A percentile compares a stretch with the other conserved stretches of the same genome.
Evolutionary conservation across 192 early-diverging fungal genomes (phyloP).

Genomic region (Diversispora epigaea): DNA sequence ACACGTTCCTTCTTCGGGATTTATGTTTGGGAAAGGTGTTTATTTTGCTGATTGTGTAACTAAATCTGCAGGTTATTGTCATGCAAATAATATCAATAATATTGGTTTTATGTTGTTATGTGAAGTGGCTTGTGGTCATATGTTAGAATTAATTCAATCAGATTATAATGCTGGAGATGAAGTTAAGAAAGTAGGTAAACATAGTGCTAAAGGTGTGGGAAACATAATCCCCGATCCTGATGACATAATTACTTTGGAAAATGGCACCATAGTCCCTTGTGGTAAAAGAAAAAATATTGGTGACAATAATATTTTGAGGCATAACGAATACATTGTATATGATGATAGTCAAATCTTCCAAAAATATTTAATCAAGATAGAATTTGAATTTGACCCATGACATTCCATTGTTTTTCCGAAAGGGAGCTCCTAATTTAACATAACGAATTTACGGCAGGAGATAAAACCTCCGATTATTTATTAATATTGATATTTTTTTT

Average conservation of each 20-base stretch:
- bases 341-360: slow-evolving; percentile 69
- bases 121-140: slow-evolving; percentile 75
- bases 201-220: slow-evolving; percentile 68
- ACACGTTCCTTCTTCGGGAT: slow-evolving; percentile 65
- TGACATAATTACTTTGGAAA: slow-evolving; percentile 40
- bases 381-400: too few species aligned
- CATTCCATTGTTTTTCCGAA: too few species aligned
- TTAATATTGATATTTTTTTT: too few species aligned
- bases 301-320: slow-evolving; percentile 41
- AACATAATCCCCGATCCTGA: slow-evolving; percentile 54
- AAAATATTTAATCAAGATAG: slow-evolving; percentile 56
- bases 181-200: slow-evolving; percentile 41
- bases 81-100: slow-evolving; percentile 34
- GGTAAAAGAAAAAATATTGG: slow-evolving; percentile 30
- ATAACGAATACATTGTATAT: slow-evolving; percentile 84
- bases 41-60: slow-evolving; percentile 82
- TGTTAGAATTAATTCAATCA: slow-evolving; percentile 41
- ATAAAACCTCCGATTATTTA: too few species aligned
- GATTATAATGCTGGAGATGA: slow-evolving; percentile 57
- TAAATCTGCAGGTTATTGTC: slow-evolving; percentile 75
- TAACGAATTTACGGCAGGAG: too few species aligned
- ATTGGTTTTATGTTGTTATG: slow-evolving; percentile 70
- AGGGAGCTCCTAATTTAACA: too few species aligned
- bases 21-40: slow-evolving; percentile 80
- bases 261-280: slow-evolving; percentile 54